Percentiles rank a stretch among this genome's conserved stretches.
phyloP scores from a whole-genome alignment of 805 yeast species.

The Pichia insulana region DNA sequence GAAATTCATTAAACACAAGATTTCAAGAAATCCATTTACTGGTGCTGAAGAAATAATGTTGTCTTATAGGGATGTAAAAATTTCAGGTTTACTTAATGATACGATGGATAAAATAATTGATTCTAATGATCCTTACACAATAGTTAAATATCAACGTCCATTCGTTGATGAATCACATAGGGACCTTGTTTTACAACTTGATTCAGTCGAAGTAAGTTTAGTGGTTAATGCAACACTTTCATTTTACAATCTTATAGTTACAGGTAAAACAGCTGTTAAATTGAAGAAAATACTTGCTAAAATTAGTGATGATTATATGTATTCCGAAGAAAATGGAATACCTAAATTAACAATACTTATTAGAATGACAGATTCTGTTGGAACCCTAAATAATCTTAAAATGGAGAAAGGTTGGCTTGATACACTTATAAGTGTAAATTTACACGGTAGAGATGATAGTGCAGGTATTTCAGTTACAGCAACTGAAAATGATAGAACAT shows the following conservation, averaged over 20 bases:
- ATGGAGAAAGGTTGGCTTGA: slow-evolving; percentile 25
- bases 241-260: slow-evolving; percentile 18
- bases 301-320: slow-evolving; percentile 21
- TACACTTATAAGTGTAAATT: slow-evolving; percentile 6
- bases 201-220: slow-evolving; percentile 24
- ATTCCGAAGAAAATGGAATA: slow-evolving; percentile 13
- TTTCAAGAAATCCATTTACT: slow-evolving; percentile 44
- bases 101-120: slow-evolving; percentile 10
- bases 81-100: slow-evolving; percentile 25
- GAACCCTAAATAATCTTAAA: slow-evolving; percentile 21
- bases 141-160: slow-evolving; percentile 37
- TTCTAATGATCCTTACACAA: slow-evolving; percentile 11
- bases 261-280: slow-evolving; percentile 22
- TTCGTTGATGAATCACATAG: slow-evolving; percentile 32
- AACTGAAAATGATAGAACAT: no score
- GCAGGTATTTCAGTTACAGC: no score
- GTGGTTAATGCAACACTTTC: slow-evolving; percentile 26
- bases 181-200: slow-evolving; percentile 36
- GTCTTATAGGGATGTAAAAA: slow-evolving; percentile 37
- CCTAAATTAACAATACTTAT: slow-evolving; percentile 19
- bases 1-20: slow-evolving; percentile 43
- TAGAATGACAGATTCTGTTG: slow-evolving; percentile 14
- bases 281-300: slow-evolving; percentile 15
- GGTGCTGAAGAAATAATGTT: slow-evolving; percentile 49
- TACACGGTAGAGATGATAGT: slow-evolving; percentile 25